Evolutionary conservation across 768 basidiomycete genomes (phyloP).

Genomic region (Amanita thiersii): DNA sequence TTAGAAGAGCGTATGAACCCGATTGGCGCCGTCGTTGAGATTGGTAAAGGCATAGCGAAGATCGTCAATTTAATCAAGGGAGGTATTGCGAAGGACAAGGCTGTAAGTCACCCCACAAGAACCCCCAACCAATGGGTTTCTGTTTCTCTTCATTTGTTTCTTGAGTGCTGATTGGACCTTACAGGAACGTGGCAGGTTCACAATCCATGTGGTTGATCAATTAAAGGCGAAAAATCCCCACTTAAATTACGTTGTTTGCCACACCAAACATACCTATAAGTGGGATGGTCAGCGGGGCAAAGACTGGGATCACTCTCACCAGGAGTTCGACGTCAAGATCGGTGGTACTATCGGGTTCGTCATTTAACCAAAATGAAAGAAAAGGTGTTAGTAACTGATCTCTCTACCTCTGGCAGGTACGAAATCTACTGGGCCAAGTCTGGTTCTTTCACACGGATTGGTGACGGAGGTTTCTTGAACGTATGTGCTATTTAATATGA

Average conservation of each 20-base stretch:
- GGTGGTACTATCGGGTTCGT: slow-evolving; percentile 1
- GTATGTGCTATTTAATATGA: slow-evolving; percentile 10
- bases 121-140: background rate
- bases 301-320: slow-evolving; percentile 14
- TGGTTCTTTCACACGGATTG: slow-evolving; percentile 14
- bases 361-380: background rate
- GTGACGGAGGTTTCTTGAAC: slow-evolving; percentile 18
- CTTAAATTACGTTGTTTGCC: slow-evolving; percentile 15
- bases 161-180: background rate
- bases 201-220: background rate
- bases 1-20: no score
- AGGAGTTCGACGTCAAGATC: slow-evolving; percentile 10
- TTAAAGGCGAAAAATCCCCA: slow-evolving; percentile 11
- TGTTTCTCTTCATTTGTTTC: background rate
- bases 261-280: slow-evolving; percentile 12
- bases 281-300: slow-evolving; percentile 12
- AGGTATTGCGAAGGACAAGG: background rate
- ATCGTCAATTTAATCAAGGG: background rate
- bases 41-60: background rate
- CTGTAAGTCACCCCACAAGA: background rate
- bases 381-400: background rate
- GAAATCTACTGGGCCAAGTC: slow-evolving; percentile 17
- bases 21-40: no score
- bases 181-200: background rate
- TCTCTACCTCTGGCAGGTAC: slow-evolving; percentile 10